Evolutionary conservation across 202 grass and related monocot genomes (phyloP).

Genomic region (Setaria italica): DNA sequence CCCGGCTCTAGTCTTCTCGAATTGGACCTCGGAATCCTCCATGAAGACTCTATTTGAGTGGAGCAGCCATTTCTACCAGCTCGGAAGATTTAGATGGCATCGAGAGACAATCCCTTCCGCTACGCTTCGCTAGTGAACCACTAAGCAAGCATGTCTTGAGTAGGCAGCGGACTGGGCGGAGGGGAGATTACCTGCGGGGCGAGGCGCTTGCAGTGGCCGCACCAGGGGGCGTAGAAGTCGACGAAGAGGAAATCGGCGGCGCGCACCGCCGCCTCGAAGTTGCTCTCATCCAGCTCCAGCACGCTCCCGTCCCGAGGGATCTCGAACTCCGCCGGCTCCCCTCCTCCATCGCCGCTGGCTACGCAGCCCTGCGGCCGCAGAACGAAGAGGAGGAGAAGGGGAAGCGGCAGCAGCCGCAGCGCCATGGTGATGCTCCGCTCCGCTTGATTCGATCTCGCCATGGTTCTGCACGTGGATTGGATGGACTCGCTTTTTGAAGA

Average conservation of each 20-base stretch:
- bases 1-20: background rate
- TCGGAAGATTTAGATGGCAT: background rate
- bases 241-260: constrained; percentile 72
- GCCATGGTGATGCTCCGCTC: background rate
- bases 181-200: constrained; percentile 69
- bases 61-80: background rate
- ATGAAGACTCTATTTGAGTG: background rate
- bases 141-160: background rate
- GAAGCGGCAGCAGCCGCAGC: constrained; percentile 9
- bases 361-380: constrained; percentile 13
- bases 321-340: constrained; percentile 30
- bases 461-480: background rate
- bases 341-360: constrained; percentile 23
- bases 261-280: constrained; percentile 72
- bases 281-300: constrained; percentile 83
- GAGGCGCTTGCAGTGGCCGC: constrained; percentile 97
- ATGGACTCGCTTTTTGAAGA: background rate
- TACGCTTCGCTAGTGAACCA: background rate
- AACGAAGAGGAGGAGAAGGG: constrained; percentile 9
- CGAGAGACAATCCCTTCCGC: background rate
- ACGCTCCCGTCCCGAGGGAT: constrained; percentile 75
- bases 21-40: background rate
- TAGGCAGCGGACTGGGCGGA: background rate
- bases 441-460: constrained; percentile 52
- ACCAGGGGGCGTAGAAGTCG: constrained; percentile 97